Base-by-base conservation (phyloP, 306 rosid species). In the Lathyrus aphaca region DNA sequence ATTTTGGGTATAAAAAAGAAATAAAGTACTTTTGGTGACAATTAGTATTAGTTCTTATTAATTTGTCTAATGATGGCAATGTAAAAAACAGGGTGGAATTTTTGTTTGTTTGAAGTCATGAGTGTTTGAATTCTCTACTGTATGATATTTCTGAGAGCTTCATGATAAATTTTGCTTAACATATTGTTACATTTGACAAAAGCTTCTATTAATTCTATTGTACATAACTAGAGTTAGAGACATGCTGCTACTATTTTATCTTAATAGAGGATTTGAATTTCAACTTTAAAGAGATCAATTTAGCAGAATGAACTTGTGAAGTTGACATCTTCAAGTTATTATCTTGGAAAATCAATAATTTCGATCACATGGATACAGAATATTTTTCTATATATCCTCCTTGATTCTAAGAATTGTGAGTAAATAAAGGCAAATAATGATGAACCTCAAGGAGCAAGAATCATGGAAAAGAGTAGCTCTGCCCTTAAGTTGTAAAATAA, bases 1-100 rank as follows among this genome's bases (percentile, higher is more conserved):
- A 14, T 23, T 60, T 81, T 69, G 68, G 63, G 62, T 64, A 48
- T 30, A 53, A 74, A 51, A 53, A 78, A 66, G 32, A 50, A 78
- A 66, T 63, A 57, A 54, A 25, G 6, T 62, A 56, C 13, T 23
- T 25, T 25, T 37, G 6, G 46, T 40, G 67, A 73, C 66, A 11
- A 48, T 40, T 18, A 30, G 54, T n/a, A 27, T 14, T 56, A 39
- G 72, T 69, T 21, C 11, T 40, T 46, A 10, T 66, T 76, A 32
- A 54, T 35, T 57, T 57, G 10, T 35, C 66, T 68, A 53, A 53
- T 68, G 67, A 50, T 65, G 66, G 8, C 45, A 21, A 32, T 74
- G 83, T 78, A 69, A 66, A 70, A 70, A 65, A 44, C 40, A 71
- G 17, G 72, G 53, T 58, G 48, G 30, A 54, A 16, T 69, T 40